phyloP scores from a whole-genome alignment of 257 asterid species.

The Verbena officinalis region DNA sequence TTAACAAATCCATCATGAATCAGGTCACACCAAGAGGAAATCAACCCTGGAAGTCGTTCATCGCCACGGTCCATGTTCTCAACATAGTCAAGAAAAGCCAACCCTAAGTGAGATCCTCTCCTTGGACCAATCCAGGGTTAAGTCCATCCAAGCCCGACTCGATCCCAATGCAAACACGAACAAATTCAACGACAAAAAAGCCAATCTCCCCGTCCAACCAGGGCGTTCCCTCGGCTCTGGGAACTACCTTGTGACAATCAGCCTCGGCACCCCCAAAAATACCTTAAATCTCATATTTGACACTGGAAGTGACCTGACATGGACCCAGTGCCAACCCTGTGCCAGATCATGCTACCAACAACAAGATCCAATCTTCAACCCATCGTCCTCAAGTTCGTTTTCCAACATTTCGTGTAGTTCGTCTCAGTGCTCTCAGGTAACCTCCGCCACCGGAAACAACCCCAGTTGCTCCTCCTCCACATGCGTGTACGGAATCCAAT shows the following conservation, averaged over 20 bases:
- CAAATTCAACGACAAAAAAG: conserved; percentile 28
- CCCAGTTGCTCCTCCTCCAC: conserved; percentile 42
- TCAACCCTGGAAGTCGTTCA: conserved; percentile 58
- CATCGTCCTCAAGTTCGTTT: conserved; percentile 50
- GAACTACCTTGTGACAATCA: conserved; percentile 59
- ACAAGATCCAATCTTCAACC: conserved; percentile 64
- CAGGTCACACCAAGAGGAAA: conserved; percentile 51
- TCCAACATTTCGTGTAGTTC: conserved; percentile 58
- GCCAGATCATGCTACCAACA: conserved; percentile 51
- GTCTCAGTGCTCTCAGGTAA: conserved; percentile 43
- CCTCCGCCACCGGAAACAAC: conserved; percentile 41
- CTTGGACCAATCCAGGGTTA: conserved; percentile 55
- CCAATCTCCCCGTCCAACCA: conserved; percentile 47
- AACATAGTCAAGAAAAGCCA: conserved; percentile 30
- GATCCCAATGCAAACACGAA: conserved; percentile 13
- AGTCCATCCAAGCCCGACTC: conserved; percentile 50
- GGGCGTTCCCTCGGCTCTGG: conserved; percentile 52
- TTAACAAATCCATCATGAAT: not conserved
- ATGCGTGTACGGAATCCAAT: conserved; percentile 57
- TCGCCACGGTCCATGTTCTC: conserved; percentile 62
- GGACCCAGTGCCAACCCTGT: conserved; percentile 92
- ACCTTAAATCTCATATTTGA: conserved; percentile 56
- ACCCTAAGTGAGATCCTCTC: conserved; percentile 45
- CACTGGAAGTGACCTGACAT: conserved; percentile 81
- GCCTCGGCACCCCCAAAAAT: conserved; percentile 67